Evolutionary conservation across 306 rosid genomes (phyloP).

Genomic region (Mimosa bimucronata): DNA sequence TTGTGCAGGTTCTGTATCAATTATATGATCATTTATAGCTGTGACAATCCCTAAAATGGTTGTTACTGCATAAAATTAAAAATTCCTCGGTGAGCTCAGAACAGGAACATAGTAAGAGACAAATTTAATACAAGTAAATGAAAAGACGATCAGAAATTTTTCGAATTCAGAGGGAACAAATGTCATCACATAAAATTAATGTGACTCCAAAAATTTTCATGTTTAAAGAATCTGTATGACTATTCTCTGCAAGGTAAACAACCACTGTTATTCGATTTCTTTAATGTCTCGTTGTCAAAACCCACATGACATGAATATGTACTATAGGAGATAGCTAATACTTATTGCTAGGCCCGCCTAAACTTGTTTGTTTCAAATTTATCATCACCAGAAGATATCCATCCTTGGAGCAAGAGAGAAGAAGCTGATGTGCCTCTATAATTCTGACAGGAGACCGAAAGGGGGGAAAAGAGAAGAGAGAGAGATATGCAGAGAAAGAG

Average conservation of each 20-base stretch:
- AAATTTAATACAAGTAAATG: neutral
- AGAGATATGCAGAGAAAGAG: no score
- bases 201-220: conserved; percentile 11
- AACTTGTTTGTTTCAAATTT: conserved; percentile 27
- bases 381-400: neutral
- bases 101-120: conserved; percentile 21
- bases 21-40: conserved; percentile 86
- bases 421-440: neutral
- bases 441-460: neutral
- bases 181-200: conserved; percentile 6
- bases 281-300: conserved; percentile 3
- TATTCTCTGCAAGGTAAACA: neutral
- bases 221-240: neutral
- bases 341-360: neutral
- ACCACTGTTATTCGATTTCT: neutral
- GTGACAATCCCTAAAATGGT: conserved; percentile 81
- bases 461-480: neutral
- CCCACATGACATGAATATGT: conserved; percentile 21
- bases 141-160: neutral
- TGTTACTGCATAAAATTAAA: conserved; percentile 68
- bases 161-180: neutral
- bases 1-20: conserved; percentile 63
- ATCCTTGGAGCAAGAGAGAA: conserved; percentile 6
- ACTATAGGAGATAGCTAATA: conserved; percentile 13
- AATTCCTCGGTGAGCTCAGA: conserved; percentile 31